phyloP scores from a whole-genome alignment of 2,329 filamentous ascomycete species.

The Talaromyces piceae region DNA sequence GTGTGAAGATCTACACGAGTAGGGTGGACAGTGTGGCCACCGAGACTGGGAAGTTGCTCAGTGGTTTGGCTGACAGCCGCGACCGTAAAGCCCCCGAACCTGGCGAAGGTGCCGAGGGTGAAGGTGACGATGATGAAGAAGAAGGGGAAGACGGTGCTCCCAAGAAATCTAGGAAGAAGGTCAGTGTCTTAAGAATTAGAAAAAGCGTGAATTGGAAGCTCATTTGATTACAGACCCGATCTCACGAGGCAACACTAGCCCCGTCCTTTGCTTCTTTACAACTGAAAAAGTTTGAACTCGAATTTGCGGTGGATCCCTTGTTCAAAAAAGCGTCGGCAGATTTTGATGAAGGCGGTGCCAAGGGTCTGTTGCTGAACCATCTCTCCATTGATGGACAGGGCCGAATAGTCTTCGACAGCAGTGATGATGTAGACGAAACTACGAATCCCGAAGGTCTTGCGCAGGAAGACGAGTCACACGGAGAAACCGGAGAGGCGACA shows the following conservation, averaged over 20 bases:
- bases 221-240: slow-evolving; percentile 48
- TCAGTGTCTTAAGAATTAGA: slow-evolving; percentile 25
- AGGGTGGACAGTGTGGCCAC: slow-evolving; percentile 96
- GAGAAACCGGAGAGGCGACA: slow-evolving; percentile 40
- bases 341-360: slow-evolving; percentile 96
- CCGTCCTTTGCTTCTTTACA: slow-evolving; percentile 81
- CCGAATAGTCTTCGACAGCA: slow-evolving; percentile 96
- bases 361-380: slow-evolving; percentile 89
- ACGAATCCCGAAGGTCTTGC: slow-evolving; percentile 28
- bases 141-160: slow-evolving; percentile 39
- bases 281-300: slow-evolving; percentile 94
- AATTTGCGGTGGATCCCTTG: slow-evolving; percentile 93
- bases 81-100: slow-evolving; percentile 62
- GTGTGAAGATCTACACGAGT: slow-evolving; percentile 98
- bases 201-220: neutral
- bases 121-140: slow-evolving; percentile 56
- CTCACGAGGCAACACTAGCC: slow-evolving; percentile 87
- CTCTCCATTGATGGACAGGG: slow-evolving; percentile 89
- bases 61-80: slow-evolving; percentile 71
- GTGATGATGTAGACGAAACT: slow-evolving; percentile 65
- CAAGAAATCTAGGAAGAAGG: slow-evolving; percentile 63
- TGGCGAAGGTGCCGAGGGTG: slow-evolving; percentile 56
- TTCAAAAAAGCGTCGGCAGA: slow-evolving; percentile 99
- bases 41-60: slow-evolving; percentile 90
- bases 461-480: slow-evolving; percentile 27